These are phyloP conservation scores for Aspergillus bertholletiae DNA, from an alignment of 495 filamentous ascomycete genomes.

Conservation along the genomic window DNA sequence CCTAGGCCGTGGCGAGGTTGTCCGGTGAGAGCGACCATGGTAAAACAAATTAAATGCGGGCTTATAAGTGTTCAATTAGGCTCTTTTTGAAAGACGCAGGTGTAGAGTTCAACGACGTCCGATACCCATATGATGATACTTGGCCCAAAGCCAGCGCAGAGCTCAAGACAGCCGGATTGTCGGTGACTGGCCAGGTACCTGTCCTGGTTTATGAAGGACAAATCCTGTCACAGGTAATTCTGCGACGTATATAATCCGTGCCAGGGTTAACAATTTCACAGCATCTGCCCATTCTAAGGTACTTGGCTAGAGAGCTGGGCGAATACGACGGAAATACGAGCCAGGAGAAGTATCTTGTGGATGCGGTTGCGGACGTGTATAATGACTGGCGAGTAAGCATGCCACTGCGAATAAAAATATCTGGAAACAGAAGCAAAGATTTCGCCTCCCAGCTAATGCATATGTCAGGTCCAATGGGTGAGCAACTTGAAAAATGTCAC, in stretches of 20 bases:
- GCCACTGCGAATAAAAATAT: neutral
- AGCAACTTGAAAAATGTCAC: conserved; percentile 13
- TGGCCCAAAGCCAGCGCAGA: conserved; percentile 33
- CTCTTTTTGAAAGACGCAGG: conserved; percentile 39
- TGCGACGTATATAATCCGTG: too few species aligned
- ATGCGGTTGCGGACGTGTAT: conserved; percentile 42
- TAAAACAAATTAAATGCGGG: neutral
- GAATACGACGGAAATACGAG: conserved; percentile 36
- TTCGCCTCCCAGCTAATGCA: neutral
- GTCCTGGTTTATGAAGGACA: conserved; percentile 38
- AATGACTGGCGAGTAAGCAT: conserved; percentile 33
- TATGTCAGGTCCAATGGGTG: conserved; percentile 23
- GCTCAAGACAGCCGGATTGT: conserved; percentile 25
- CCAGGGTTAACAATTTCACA: conserved; percentile 5
- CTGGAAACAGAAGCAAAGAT: too few species aligned
- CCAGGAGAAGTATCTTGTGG: conserved; percentile 38
- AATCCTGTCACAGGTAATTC: conserved; percentile 35
- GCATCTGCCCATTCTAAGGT: conserved; percentile 39
- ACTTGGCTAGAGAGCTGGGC: conserved; percentile 34
- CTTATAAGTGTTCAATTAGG: conserved; percentile 3
- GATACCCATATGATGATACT: conserved; percentile 35
- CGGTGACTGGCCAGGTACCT: conserved; percentile 33
- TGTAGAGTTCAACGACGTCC: conserved; percentile 36
- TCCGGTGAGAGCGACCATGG: conserved; percentile 19
- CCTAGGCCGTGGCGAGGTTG: conserved; percentile 41